Evolutionary conservation across 371 early-diverging fungal genomes (phyloP).

Genomic region (Apophysomyces trapeziformis): DNA sequence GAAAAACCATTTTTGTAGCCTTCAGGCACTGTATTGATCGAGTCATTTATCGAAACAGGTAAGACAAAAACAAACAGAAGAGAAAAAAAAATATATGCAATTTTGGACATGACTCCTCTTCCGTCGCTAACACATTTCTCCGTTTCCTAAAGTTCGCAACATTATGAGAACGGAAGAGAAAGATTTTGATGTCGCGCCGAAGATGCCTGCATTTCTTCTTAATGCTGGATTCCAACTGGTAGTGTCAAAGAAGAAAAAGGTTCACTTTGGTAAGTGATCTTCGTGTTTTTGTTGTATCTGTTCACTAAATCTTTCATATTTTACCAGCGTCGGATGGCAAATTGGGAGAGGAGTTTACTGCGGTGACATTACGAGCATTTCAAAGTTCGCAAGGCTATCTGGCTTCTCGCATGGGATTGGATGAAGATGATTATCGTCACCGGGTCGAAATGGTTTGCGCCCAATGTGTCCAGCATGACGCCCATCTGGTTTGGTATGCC

Average conservation of each 20-base stretch:
- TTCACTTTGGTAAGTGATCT: slow-evolving; percentile 32
- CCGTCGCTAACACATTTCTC: too few relatives aligned
- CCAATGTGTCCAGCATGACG: slow-evolving; percentile 42
- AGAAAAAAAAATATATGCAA: neutral
- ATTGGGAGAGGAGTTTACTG: slow-evolving; percentile 34
- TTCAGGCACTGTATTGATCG: slow-evolving; percentile 42
- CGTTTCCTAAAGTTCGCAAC: slow-evolving; percentile 18
- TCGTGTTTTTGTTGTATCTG: neutral
- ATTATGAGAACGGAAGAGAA: slow-evolving; percentile 19
- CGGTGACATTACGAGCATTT: slow-evolving; percentile 27
- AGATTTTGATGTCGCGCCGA: slow-evolving; percentile 34
- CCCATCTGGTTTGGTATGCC: slow-evolving; percentile 33
- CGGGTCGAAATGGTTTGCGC: slow-evolving; percentile 45
- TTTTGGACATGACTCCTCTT: too few relatives aligned
- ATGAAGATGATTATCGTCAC: slow-evolving; percentile 42
- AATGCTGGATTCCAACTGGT: slow-evolving; percentile 29
- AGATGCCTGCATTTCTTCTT: slow-evolving; percentile 21
- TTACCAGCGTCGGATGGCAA: slow-evolving; percentile 30
- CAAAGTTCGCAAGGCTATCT: slow-evolving; percentile 19
- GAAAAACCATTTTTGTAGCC: slow-evolving; percentile 17
- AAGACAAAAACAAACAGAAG: slow-evolving; percentile 7
- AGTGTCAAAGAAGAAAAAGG: slow-evolving; percentile 25
- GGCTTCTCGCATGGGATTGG: slow-evolving; percentile 35
- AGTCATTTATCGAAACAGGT: slow-evolving; percentile 46
- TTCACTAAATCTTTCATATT: neutral